These are phyloP conservation scores for Fraxinus sp. DNA, from an alignment of 305 asterid species.

Conservation along the genomic window DNA sequence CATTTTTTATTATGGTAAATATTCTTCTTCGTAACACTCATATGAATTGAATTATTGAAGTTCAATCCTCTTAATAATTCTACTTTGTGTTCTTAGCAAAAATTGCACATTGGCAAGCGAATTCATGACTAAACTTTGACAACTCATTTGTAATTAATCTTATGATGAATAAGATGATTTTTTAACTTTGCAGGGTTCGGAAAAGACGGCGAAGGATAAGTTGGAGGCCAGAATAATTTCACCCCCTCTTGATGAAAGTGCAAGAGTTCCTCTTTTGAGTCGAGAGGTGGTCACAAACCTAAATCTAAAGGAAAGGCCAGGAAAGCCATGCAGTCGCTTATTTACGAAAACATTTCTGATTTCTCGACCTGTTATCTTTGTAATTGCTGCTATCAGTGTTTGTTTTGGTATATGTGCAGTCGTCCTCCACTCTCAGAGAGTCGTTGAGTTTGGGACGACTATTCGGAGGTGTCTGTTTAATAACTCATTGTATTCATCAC, in stretches of 20 bases:
- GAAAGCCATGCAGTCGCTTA: conserved; percentile 36
- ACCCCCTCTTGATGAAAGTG: conserved; percentile 25
- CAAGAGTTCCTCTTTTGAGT: conserved; percentile 49
- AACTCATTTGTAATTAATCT: not conserved
- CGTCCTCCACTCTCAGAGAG: conserved; percentile 61
- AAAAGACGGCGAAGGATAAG: conserved; percentile 23
- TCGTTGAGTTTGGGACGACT: conserved; percentile 52
- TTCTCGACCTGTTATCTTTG: conserved; percentile 45
- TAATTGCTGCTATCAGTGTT: conserved; percentile 41
- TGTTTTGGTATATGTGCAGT: conserved; percentile 70
- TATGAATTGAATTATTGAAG: not conserved
- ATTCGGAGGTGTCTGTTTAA: conserved; percentile 65
- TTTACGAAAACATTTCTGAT: conserved; percentile 31
- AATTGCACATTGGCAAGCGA: not conserved
- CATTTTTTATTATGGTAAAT: not conserved
- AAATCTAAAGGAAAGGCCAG: conserved; percentile 28
- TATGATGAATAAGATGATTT: conserved; percentile 1
- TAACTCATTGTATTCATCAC: conserved; percentile 17
- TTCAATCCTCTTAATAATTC: not conserved
- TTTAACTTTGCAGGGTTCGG: conserved; percentile 38
- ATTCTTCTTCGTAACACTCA: not conserved
- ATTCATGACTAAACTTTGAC: not conserved
- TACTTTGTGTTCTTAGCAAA: not conserved
- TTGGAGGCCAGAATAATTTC: conserved; percentile 14
- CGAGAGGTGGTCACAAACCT: conserved; percentile 46